phyloP scores from a whole-genome alignment of 352 stramenopile genomes.

The Phytophthora litchii region DNA sequence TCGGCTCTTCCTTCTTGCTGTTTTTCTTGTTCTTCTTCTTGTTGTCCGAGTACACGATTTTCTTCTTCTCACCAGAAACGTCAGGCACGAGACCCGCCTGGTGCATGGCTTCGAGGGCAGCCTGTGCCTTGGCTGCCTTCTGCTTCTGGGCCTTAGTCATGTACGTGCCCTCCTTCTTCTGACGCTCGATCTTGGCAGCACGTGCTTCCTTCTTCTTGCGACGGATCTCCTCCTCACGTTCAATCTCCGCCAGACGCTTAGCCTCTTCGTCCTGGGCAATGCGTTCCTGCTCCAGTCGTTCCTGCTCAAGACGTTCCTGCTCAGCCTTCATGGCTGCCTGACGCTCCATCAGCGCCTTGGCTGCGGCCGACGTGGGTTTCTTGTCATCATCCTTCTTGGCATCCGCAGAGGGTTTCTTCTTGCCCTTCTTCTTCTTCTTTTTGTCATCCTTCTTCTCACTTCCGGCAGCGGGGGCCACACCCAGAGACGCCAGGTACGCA shows the following conservation, averaged over 20 bases:
- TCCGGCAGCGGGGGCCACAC: slow-evolving; percentile 57
- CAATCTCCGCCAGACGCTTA: slow-evolving; percentile 49
- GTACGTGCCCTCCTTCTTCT: slow-evolving; percentile 98
- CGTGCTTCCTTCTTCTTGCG: slow-evolving; percentile 88
- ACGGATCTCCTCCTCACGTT: slow-evolving; percentile 60
- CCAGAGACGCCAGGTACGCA: slow-evolving; percentile 78
- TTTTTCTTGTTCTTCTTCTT: slow-evolving; percentile 86
- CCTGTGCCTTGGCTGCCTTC: slow-evolving; percentile 90
- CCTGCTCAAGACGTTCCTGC: slow-evolving; percentile 71
- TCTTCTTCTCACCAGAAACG: slow-evolving; percentile 85
- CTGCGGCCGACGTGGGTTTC: slow-evolving; percentile 78
- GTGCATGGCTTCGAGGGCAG: slow-evolving; percentile 92
- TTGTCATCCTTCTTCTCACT: slow-evolving; percentile 80
- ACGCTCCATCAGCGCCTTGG: slow-evolving; percentile 74
- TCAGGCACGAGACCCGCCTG: slow-evolving; percentile 87
- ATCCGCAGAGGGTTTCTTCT: slow-evolving; percentile 65
- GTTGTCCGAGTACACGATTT: slow-evolving; percentile 91
- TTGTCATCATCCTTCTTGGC: slow-evolving; percentile 71
- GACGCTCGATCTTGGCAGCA: slow-evolving; percentile 89
- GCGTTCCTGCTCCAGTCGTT: slow-evolving; percentile 63
- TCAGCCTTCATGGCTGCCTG: slow-evolving; percentile 75
- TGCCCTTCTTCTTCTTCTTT: slow-evolving; percentile 88
- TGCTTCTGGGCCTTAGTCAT: slow-evolving; percentile 99
- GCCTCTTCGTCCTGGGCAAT: slow-evolving; percentile 75
- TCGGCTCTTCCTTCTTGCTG: slow-evolving; percentile 36